phyloP scores from a whole-genome alignment of 1,284 basidiomycete species.

The Ceratobasidium sp. region DNA sequence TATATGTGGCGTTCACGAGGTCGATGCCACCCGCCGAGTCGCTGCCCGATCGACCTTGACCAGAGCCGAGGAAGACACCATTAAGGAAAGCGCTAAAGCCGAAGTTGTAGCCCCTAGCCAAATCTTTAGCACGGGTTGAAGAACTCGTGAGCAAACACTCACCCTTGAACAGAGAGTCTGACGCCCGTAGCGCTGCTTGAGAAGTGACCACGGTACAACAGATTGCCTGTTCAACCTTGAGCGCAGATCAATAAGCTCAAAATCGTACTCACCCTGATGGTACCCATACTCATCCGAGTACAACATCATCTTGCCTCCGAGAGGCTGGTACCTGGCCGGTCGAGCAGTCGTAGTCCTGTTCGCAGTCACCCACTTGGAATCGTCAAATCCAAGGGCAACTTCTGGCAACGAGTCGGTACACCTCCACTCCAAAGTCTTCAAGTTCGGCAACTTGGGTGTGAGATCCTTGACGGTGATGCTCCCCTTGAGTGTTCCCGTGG shows the following conservation, averaged over 20 bases:
- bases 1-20: constrained; percentile 44
- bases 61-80: constrained; percentile 54
- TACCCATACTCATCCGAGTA: constrained; percentile 56
- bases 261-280: constrained; percentile 48
- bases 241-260: not conserved
- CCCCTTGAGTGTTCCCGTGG: constrained; percentile 27
- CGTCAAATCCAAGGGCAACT: constrained; percentile 50
- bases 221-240: constrained; percentile 43
- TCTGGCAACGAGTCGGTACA: constrained; percentile 57
- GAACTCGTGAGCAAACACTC: constrained; percentile 23
- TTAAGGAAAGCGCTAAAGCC: constrained; percentile 58
- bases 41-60: constrained; percentile 47
- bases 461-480: constrained; percentile 42
- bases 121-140: not conserved
- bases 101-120: constrained; percentile 53
- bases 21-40: constrained; percentile 43
- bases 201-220: constrained; percentile 57
- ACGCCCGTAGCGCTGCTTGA: constrained; percentile 53
- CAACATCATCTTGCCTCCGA: constrained; percentile 51
- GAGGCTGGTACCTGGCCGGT: constrained; percentile 50
- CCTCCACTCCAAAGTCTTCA: constrained; percentile 52
- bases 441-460: constrained; percentile 46
- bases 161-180: constrained; percentile 55
- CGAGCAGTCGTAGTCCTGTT: constrained; percentile 55
- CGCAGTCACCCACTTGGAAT: constrained; percentile 52